A percentile compares a stretch with the other conserved stretches of the same genome.
These are phyloP conservation scores for Beauveria sp. DNA, from an alignment of 2,329 filamentous ascomycete species.

Conservation along the genomic window DNA sequence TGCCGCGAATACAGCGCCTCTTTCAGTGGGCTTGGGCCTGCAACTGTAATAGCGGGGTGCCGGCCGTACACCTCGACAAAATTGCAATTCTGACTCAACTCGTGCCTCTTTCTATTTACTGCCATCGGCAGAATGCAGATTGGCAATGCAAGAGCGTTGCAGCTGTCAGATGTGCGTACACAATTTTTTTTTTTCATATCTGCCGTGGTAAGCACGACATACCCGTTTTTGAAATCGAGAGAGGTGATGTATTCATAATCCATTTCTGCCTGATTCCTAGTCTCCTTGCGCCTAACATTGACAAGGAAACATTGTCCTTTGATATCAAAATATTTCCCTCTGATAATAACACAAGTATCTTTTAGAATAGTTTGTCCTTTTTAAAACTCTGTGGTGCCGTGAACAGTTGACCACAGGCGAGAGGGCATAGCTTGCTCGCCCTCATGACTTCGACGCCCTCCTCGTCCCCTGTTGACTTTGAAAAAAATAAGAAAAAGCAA, in stretches of 20 bases:
- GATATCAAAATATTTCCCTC: background rate
- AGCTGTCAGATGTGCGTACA: too few species aligned
- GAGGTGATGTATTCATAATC: constrained; percentile 5
- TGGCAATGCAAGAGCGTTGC: too few species aligned
- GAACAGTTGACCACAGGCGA: background rate
- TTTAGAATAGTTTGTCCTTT: background rate
- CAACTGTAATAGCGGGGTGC: background rate
- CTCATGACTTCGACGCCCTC: background rate
- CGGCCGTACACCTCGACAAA: background rate
- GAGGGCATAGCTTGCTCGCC: background rate
- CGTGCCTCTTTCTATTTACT: background rate
- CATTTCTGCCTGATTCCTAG: background rate
- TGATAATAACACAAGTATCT: constrained; percentile 7
- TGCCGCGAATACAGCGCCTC: background rate
- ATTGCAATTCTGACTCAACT: background rate
- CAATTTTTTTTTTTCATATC: background rate
- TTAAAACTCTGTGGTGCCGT: background rate
- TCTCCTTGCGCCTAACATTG: background rate
- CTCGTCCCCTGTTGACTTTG: background rate
- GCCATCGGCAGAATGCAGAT: background rate
- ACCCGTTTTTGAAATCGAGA: background rate
- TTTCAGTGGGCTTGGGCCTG: background rate
- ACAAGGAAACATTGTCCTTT: background rate
- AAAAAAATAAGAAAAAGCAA: background rate
- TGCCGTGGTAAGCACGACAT: background rate